A percentile compares a stretch with the other conserved stretches of the same genome.
phyloP scores from a whole-genome alignment of 345 rosid genomes.

The Citrus maxima region DNA sequence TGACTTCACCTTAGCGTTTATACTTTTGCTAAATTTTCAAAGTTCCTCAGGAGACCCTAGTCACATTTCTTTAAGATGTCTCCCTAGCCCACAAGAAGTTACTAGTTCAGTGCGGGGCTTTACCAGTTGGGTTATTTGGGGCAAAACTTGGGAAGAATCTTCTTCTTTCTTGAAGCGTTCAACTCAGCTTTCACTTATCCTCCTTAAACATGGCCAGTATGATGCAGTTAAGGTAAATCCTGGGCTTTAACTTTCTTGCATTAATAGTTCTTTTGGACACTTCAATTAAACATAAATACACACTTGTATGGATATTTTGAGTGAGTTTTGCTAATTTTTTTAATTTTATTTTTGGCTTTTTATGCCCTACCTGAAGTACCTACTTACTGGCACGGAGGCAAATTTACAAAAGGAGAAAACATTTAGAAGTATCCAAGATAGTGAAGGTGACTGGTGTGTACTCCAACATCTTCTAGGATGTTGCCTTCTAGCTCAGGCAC shows the following conservation, averaged over 20 bases:
- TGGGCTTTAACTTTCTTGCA: neutral
- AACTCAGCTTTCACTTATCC: conserved; percentile 65
- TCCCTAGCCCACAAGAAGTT: conserved; percentile 57
- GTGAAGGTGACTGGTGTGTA: conserved; percentile 72
- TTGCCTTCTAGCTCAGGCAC: conserved; percentile 84
- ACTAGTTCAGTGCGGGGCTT: conserved; percentile 55
- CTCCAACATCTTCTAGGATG: conserved; percentile 93
- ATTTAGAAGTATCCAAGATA: conserved; percentile 67
- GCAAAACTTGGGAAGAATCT: conserved; percentile 58
- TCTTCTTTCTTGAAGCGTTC: conserved; percentile 67
- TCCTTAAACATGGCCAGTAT: conserved; percentile 77
- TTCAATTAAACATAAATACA: neutral
- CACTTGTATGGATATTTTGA: neutral
- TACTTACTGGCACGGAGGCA: conserved; percentile 68
- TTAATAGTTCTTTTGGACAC: neutral
- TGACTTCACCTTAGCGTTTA: conserved; percentile 72
- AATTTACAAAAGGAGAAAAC: conserved; percentile 61
- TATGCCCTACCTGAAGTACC: conserved; percentile 33
- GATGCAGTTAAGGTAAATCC: conserved; percentile 79
- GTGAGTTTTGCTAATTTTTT: conserved; percentile 22
- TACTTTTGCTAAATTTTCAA: conserved; percentile 47
- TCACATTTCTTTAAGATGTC: conserved; percentile 28
- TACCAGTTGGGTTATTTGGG: conserved; percentile 82
- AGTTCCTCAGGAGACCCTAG: conserved; percentile 36
- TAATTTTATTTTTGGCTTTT: neutral